Evolutionary conservation across 2,329 filamentous ascomycete genomes (phyloP).

Genomic region (Aspergillus costaricaensis): DNA sequence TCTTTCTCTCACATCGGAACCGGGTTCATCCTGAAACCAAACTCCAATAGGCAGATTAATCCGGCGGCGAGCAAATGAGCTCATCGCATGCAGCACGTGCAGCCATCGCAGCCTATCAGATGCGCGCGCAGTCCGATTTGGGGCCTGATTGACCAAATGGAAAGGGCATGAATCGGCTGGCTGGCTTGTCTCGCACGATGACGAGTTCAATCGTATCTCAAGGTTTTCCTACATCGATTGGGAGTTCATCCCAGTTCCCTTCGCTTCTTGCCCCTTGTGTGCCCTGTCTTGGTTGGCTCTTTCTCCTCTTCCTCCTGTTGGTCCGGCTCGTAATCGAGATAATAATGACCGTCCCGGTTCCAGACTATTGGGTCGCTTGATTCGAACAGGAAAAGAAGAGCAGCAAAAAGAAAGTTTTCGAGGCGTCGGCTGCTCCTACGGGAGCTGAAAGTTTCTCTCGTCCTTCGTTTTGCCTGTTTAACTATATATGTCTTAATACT

Average conservation of each 20-base stretch:
- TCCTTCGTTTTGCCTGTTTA: neutral
- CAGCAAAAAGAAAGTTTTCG: no score
- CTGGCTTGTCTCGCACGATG: neutral
- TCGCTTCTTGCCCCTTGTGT: neutral
- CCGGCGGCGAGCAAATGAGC: conserved; percentile 22
- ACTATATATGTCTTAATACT: neutral
- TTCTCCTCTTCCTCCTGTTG: neutral
- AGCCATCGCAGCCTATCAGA: conserved; percentile 16
- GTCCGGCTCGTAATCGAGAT: neutral
- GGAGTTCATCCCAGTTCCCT: neutral
- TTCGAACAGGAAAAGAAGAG: neutral
- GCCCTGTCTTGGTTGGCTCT: neutral
- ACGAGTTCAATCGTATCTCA: neutral
- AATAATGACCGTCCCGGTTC: neutral
- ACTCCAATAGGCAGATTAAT: conserved; percentile 13
- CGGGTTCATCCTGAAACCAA: neutral
- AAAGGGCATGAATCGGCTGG: neutral
- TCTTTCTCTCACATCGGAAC: no score
- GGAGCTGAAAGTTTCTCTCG: no score
- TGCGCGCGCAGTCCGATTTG: neutral
- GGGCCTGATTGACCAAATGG: neutral
- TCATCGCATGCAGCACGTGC: conserved; percentile 21
- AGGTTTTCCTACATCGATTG: neutral
- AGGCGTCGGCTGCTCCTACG: no score
- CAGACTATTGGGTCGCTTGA: neutral